Base-by-base conservation (phyloP, 192 early-diverging fungal species). In the Coemansia sp. region DNA sequence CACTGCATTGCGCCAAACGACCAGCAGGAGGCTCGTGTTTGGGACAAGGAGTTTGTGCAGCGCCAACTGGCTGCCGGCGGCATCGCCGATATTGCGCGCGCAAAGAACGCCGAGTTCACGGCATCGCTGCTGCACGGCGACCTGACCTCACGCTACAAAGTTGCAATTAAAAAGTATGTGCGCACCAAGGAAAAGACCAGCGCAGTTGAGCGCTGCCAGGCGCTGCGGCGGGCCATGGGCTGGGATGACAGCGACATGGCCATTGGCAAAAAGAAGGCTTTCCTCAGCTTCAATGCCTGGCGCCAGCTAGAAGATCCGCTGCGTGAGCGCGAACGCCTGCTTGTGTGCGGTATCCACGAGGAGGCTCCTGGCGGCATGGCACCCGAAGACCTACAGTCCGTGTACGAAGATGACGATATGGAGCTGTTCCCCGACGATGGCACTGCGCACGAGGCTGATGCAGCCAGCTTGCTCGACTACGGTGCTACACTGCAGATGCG, bases 291-390 rank as follows among this genome's bases (percentile, higher is more conserved):
- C 66, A 60, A 32, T 2, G 84, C 85, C 21, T 98, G 94, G 96
- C 86, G 90, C 62, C 82, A 84, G 41, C 84, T 98, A 15, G 96
- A 98, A 73, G 88, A 89, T 59, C 79, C 78, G 15, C 86, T 98
- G 53, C 84, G 89, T n/a, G 85, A 82, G 45, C 65, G 79, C 19
- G 91, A 94, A 65, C 85, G 83, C 23, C 84, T 82, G 56, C 62
- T 81, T 5, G 72, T 69, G 48, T 75, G 72, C 21, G 78, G 78
- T 45, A 63, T 81, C 43, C 70, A 75, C 37, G 78, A 70, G 11
- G 73, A 67, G 23, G 58, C 56, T 3, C 62, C 69, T 2, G 47
- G 55, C 15, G 17, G 45, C 0, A 59, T 66, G 29, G 55, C 65
- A 3, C 69, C 78, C n/a, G 78, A 75, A 52, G 78, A 81, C 56